Conservation (phyloP, 192 early-diverging fungal species). For the Podila horticola region DNA sequence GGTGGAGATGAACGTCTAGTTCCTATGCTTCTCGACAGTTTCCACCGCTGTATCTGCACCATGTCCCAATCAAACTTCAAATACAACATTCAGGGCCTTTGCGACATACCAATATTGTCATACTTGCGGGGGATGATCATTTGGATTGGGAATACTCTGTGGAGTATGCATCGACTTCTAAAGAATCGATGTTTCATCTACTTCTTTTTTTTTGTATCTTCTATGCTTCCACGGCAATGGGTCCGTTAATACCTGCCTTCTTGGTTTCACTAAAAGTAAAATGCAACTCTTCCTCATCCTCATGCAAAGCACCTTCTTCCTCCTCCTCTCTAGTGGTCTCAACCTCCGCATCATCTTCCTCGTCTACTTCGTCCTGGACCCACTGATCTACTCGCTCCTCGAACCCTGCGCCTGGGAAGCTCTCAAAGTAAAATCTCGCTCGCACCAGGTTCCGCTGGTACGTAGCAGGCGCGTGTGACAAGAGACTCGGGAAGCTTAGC, state of each 20-base stretch:
- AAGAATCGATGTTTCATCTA: neutral
- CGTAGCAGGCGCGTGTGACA: conserved; percentile 36
- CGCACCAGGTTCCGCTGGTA: conserved; percentile 43
- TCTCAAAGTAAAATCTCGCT: conserved; percentile 33
- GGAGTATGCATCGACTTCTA: too few species aligned
- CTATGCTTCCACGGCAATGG: neutral
- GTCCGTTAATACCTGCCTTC: neutral
- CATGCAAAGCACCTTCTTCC: neutral
- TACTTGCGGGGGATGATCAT: too few species aligned
- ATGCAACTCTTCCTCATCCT: neutral
- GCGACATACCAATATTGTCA: too few species aligned
- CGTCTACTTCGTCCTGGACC: neutral
- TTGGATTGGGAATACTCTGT: too few species aligned
- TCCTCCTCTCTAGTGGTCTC: neutral
- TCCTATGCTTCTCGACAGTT: too few species aligned
- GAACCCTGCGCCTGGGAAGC: conserved; percentile 33
- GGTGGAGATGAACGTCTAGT: too few species aligned
- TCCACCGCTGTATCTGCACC: too few species aligned
- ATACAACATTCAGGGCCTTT: too few species aligned
- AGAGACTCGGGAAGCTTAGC: conserved; percentile 23
- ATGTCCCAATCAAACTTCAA: too few species aligned
- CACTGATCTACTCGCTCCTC: conserved; percentile 22
- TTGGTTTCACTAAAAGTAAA: neutral
- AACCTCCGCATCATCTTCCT: neutral
- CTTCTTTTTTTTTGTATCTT: neutral